Evolutionary conservation across 2,329 filamentous ascomycete genomes (phyloP).

Genomic region (Leptographium procerum): DNA sequence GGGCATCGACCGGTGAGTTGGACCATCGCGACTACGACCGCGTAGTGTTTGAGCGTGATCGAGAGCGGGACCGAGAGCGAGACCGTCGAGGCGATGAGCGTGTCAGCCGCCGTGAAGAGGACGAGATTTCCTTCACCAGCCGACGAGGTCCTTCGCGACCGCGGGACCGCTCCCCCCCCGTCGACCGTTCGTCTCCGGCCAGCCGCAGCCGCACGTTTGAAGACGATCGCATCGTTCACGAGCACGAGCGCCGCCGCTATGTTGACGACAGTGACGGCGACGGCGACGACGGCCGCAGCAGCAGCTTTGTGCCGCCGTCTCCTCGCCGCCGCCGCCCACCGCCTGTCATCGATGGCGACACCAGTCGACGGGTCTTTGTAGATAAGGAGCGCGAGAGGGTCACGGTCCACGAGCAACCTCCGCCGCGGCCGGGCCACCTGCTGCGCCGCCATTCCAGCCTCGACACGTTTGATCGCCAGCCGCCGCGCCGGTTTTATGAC

Average conservation of each 20-base stretch:
- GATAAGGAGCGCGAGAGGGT: neutral
- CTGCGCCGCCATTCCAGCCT: slow-evolving; percentile 77
- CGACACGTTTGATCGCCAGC: slow-evolving; percentile 77
- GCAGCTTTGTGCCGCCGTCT: slow-evolving; percentile 20
- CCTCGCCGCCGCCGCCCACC: slow-evolving; percentile 15
- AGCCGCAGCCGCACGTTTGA: slow-evolving; percentile 31
- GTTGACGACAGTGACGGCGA: slow-evolving; percentile 44
- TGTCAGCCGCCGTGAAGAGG: slow-evolving; percentile 21
- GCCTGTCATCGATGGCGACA: slow-evolving; percentile 9
- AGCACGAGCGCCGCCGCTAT: slow-evolving; percentile 37
- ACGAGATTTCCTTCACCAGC: neutral
- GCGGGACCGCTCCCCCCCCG: slow-evolving; percentile 17
- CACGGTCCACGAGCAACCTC: slow-evolving; percentile 15
- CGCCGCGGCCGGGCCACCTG: slow-evolving; percentile 47
- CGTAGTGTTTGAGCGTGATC: slow-evolving; percentile 31
- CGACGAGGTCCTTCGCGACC: neutral
- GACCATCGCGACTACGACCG: slow-evolving; percentile 36
- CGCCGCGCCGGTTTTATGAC: slow-evolving; percentile 19
- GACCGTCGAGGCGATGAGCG: slow-evolving; percentile 40
- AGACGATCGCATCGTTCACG: slow-evolving; percentile 32
- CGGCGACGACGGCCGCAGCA: too few relatives aligned
- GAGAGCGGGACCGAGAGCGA: slow-evolving; percentile 23
- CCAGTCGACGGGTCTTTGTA: slow-evolving; percentile 36
- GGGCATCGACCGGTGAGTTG: slow-evolving; percentile 5
- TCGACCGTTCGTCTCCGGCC: slow-evolving; percentile 23